Percentiles rank a stretch among this genome's conserved stretches.
phyloP scores from a whole-genome alignment of 108 stramenopile genomes.

The Fragilaria crotonensis region DNA sequence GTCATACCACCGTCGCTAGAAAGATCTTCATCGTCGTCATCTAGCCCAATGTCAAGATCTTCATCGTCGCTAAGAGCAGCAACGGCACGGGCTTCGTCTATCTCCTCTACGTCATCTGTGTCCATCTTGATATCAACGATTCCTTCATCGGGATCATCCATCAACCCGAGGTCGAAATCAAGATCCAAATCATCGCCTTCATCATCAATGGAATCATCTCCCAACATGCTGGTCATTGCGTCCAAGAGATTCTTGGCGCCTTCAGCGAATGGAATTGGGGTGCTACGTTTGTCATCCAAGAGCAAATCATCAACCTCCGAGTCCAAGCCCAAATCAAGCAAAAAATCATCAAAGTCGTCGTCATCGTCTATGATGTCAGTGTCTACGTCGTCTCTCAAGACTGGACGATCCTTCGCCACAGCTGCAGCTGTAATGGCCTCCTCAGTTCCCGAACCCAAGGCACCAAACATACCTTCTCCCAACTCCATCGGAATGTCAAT shows the following conservation, averaged over 20 bases:
- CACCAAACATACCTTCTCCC: slow-evolving; percentile 61
- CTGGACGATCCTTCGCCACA: slow-evolving; percentile 4
- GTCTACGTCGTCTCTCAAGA: slow-evolving; percentile 14
- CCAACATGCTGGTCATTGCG: not conserved
- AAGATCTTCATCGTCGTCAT: slow-evolving; percentile 1
- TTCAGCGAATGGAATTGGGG: not conserved
- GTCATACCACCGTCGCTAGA: not conserved
- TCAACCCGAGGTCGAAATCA: not conserved
- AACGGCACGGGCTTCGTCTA: not conserved
- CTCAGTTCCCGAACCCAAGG: slow-evolving; percentile 44
- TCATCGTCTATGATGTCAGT: slow-evolving; percentile 8
- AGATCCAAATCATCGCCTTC: not conserved
- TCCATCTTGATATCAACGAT: not conserved
- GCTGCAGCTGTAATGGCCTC: slow-evolving; percentile 40
- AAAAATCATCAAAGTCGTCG: slow-evolving; percentile 51
- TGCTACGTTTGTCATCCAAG: not conserved
- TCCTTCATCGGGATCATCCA: not conserved
- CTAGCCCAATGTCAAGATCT: not conserved
- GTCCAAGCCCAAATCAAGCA: slow-evolving; percentile 55
- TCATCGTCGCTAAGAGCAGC: not conserved
- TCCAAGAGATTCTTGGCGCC: not conserved
- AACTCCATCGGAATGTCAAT: slow-evolving; percentile 29
- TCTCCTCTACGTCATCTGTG: not conserved
- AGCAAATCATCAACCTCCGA: not conserved
- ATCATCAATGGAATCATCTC: not conserved